phyloP scores from a whole-genome alignment of 768 basidiomycete genomes.

The Phylloporus arenicola region DNA sequence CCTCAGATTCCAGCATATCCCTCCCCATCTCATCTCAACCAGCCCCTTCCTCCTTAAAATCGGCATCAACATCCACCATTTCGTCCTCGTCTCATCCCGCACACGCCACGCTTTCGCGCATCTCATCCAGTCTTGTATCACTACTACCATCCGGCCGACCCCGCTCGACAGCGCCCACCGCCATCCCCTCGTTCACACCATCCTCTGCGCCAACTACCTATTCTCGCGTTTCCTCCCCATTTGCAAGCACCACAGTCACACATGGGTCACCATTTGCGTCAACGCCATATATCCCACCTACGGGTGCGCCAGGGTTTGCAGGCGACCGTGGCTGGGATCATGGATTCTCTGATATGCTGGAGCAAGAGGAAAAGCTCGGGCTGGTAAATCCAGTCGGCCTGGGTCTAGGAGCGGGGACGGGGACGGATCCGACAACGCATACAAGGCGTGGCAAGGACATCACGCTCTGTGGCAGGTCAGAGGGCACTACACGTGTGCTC shows the following conservation, averaged over 20 bases:
- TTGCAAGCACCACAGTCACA: constrained; percentile 18
- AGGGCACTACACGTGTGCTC: constrained; percentile 50
- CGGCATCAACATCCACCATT: not conserved
- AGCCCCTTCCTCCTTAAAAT: not conserved
- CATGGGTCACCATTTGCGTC: constrained; percentile 51
- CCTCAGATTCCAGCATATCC: constrained; percentile 14
- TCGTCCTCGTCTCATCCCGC: constrained; percentile 8
- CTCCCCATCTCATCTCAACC: constrained; percentile 1
- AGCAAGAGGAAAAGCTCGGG: constrained; percentile 34
- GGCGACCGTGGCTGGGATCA: constrained; percentile 68
- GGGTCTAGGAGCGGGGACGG: constrained; percentile 29
- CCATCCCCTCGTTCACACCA: constrained; percentile 1
- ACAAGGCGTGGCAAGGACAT: constrained; percentile 33
- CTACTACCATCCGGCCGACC: constrained; percentile 32
- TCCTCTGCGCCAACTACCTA: constrained; percentile 12
- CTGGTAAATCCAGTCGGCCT: constrained; percentile 38
- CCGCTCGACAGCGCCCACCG: constrained; percentile 2
- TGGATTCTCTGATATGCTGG: constrained; percentile 48
- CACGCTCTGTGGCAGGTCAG: constrained; percentile 50
- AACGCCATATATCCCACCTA: constrained; percentile 41
- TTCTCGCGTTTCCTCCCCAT: constrained; percentile 15
- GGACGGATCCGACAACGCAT: constrained; percentile 4
- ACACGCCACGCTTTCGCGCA: constrained; percentile 38
- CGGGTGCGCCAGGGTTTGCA: constrained; percentile 73
- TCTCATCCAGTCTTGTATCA: constrained; percentile 50